Evolutionary conservation across 139 green algal species (phyloP).

Genomic region (Tetraselmis chui): DNA sequence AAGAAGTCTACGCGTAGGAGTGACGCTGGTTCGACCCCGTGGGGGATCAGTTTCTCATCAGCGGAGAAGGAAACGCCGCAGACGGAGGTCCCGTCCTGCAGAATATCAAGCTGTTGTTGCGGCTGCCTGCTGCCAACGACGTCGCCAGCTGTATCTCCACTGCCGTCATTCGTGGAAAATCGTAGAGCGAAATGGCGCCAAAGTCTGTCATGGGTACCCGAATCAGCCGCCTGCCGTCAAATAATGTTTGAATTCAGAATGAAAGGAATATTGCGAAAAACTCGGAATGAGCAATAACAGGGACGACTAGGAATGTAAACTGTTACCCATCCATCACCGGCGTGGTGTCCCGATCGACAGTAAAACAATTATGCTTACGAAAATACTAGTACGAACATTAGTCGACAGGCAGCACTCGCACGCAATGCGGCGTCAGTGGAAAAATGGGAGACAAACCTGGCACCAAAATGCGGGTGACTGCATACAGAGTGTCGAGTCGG

Average conservation of each 20-base stretch:
- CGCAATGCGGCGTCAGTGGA: too few relatives aligned
- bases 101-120: background rate
- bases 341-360: too few relatives aligned
- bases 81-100: background rate
- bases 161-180: background rate
- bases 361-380: too few relatives aligned
- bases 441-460: background rate
- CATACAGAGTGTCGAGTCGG: background rate
- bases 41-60: background rate
- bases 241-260: too few relatives aligned
- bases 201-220: background rate
- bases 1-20: background rate
- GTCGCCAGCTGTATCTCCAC: too few relatives aligned
- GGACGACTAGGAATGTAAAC: too few relatives aligned
- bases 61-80: background rate
- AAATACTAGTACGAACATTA: too few relatives aligned
- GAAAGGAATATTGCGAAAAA: background rate
- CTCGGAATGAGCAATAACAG: background rate
- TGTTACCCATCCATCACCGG: too few relatives aligned
- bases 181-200: background rate
- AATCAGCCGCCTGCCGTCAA: background rate
- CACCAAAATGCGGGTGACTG: background rate
- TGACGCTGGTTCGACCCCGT: background rate
- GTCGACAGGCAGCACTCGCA: too few relatives aligned
- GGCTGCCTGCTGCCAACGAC: too few relatives aligned